Evolutionary conservation across 2,329 filamentous ascomycete species (phyloP), one percentile per base, ranked within the genome.

Genomic region (Arthrobotrys iridis): DNA sequence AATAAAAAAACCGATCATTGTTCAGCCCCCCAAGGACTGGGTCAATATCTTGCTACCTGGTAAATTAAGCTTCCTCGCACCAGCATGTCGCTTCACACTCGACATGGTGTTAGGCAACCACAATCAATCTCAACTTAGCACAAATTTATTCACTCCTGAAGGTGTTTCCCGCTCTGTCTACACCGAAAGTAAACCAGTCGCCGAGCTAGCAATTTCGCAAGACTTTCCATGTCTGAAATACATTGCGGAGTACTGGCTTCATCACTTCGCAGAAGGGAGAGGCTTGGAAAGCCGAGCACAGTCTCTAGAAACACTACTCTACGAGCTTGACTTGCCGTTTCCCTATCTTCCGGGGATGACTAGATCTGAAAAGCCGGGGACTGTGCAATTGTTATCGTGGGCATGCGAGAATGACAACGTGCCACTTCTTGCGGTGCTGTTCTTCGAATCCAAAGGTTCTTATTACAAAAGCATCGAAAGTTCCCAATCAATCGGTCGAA

Each of bases 181-280:
- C 3, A n/a, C 2, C 5, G n/a, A 20, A 4, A 11, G 1, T 8
- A 43, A 57, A 4, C 37, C 22, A 3, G 5, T 10, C 4, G 26
- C 43, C 5, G 20, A 33, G 30, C 41, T 48, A 46, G 6, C 28
- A 33, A 33, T 4, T 4, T 13, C 24, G 26, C 30, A 15, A 2
- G 20, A 13, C 7, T 67, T 48, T 41, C 63, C 63, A 22, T 50
- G 57, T 20, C 40, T 67, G 2, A 30, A 48, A 4, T 67, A 67
- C 22, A 41, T 48, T 2, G 41, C n/a, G 4, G 46, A 11, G 13
- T 30, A 59, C 18, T 67, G 63, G 63, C 18, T 67, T 18, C 18
- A 67, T 5, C 50, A 67, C 35, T 67, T 67, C 30, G 26, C 22
- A 1, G 43, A 46, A n/a, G 43, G 43, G n/a, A 11, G 3, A 2